Evolutionary conservation across 805 yeast species (phyloP), one percentile per base, ranked within the genome.

Genomic region (Dipodascus geniculatus): DNA sequence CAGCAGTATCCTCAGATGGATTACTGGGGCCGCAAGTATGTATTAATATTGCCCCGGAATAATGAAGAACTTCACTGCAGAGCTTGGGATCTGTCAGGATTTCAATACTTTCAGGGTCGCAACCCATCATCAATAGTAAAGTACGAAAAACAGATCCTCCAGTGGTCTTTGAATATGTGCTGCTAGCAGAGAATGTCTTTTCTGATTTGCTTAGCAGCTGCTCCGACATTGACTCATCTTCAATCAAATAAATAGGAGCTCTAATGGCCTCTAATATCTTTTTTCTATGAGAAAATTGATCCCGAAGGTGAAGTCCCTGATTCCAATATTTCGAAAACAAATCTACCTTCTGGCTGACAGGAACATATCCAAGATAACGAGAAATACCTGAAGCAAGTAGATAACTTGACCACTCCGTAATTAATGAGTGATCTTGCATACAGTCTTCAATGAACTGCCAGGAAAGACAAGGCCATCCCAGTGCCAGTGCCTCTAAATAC

Each of bases 391-490:
- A 79, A 0, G 95, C 85, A 17, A 88, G 68, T 1, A 84, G 61
- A 63, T 81, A 88, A 1, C 74, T 69, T 2, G 65, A 66, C 78
- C 91, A 78, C 22, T 65, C 56, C 0, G 62, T 56, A 2, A 72
- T 53, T 54, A 72, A 51, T 24, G 55, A 24, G 1, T 59, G 54
- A n/a, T 49, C 47, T 50, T 63, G 62, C 1, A 78, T 60, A 54
- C 83, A 74, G 55, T 82, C 83, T 3, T 65, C 63, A 2, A 87
- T 69, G 58, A 77, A 88, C 6, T 67, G 63, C 54, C 77, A 75
- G 2, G 87, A 81, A 28, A 89, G 62, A 19, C 85, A 76, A 1
- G 97, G 97, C 96, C 96, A 88, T 1, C 91, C 90, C 48, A 88
- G 63, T 0, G 91, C 86, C 17, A 88, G 65, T 1, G 84, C 80